A percentile compares a stretch with the other conserved stretches of the same genome.
phyloP scores from a whole-genome alignment of 176 grass and related monocot species.

The Zoysia pacifica region DNA sequence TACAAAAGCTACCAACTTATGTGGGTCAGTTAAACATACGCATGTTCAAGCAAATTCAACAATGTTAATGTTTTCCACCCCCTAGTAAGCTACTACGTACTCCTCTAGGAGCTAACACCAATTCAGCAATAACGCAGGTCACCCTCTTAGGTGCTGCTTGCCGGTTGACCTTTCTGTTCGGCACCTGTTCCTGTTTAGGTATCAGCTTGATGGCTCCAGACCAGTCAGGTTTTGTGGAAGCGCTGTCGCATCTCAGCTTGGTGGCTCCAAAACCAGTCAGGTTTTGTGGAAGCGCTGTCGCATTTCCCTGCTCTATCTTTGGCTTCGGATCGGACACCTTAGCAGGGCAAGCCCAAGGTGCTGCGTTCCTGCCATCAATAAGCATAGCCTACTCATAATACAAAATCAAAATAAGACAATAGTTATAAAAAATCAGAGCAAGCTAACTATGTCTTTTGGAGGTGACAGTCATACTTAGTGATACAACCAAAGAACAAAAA shows the following conservation, averaged over 20 bases:
- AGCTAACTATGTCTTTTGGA: no score
- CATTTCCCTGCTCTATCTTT: conserved; percentile 44
- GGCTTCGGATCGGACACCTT: conserved; percentile 25
- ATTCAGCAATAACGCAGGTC: background rate
- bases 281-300: conserved; percentile 37
- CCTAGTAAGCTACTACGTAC: no score
- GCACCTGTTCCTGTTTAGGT: conserved; percentile 40
- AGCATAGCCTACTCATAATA: conserved; percentile 3
- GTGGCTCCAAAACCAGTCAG: background rate
- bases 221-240: conserved; percentile 28
- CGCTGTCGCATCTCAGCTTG: conserved; percentile 38
- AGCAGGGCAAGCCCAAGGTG: background rate
- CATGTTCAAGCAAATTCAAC: no score
- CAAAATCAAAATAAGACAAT: no score
- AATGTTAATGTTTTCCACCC: no score
- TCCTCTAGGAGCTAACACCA: background rate
- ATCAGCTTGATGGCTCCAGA: conserved; percentile 16
- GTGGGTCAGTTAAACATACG: no score
- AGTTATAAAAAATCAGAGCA: no score
- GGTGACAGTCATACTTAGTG: no score
- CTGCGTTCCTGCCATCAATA: conserved; percentile 38
- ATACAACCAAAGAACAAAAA: background rate
- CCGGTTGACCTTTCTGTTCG: conserved; percentile 15
- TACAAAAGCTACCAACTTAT: no score
- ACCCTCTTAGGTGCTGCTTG: conserved; percentile 27